Base-by-base conservation (phyloP, 1,139 yeast genomes). In the Debaryomyces psychrophilus region DNA sequence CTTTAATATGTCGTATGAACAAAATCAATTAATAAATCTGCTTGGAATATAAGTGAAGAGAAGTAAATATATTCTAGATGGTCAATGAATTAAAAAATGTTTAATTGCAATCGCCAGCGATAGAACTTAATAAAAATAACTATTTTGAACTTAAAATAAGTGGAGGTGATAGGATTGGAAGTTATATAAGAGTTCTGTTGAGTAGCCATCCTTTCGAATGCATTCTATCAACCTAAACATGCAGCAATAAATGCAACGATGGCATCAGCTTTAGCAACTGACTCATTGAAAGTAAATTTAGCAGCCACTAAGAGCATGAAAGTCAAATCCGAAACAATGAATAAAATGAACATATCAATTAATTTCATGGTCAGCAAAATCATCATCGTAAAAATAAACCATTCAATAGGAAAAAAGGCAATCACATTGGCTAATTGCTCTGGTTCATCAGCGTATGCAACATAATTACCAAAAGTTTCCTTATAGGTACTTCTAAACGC, bases 141-240 rank as follows among this genome's bases (percentile, higher is more conserved):
- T n/a, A n/a, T n/a, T n/a, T n/a, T n/a, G n/a, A n/a, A n/a, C n/a
- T 48, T 17, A 44, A 37, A 23, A 50, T 44, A 26, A 54, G 55
- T 12, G 50, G 33, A 23, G 45, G 50, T 20, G 23, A 53, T 44
- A 18, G 47, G 45, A 12, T 44, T 39, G 26, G 48, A 43, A n/a
- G 31, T 46, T 33, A 85, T 44, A 65, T 84, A 86, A 9, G 86
- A 70, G 67, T 83, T 87, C 61, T 77, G 82, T 59, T 64, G 67
- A 49, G 72, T 84, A 36, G 90, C 85, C 41, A 87, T 64, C 78
- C 93, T 95, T 7, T 90, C 90, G 55, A 77, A 85, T 3, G 93
- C 95, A 60, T 85, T 85, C 61, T 85, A 87, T 87, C 88, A 87
- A 2, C 90, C 90, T 46, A 80, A 63, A 51, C 83, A 74, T 1